Evolutionary conservation across 257 asterid species (phyloP).

Genomic region (Apocynum venetum): DNA sequence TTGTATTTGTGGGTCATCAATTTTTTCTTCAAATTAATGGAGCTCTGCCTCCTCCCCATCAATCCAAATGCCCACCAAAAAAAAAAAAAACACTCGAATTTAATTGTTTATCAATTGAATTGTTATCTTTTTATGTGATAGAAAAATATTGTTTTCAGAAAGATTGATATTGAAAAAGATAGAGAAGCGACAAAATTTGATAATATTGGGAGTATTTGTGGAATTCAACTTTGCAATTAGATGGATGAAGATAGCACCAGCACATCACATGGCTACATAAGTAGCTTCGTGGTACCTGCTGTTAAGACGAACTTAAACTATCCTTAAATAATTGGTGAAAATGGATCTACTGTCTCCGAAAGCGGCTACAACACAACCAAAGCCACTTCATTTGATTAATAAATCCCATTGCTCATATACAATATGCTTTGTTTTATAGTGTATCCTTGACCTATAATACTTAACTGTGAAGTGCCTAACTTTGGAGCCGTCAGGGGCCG

Average conservation of each 20-base stretch:
- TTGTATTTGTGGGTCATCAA: background rate
- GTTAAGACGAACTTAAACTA: slow-evolving; percentile 4
- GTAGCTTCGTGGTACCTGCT: slow-evolving; percentile 15
- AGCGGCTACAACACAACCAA: slow-evolving; percentile 33
- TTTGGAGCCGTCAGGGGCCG: slow-evolving; percentile 8
- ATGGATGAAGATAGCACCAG: background rate
- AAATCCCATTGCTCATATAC: slow-evolving; percentile 17
- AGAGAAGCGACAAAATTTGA: no score
- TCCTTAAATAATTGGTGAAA: slow-evolving; percentile 18
- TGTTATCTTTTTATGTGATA: no score
- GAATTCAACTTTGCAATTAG: background rate
- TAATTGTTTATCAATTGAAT: no score
- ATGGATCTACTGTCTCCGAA: slow-evolving; percentile 31
- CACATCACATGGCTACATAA: slow-evolving; percentile 31
- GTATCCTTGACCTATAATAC: slow-evolving; percentile 3
- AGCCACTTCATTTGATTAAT: slow-evolving; percentile 36
- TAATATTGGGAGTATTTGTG: background rate
- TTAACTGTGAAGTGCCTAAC: slow-evolving; percentile 9
- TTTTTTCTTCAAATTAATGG: no score
- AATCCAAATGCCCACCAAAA: no score
- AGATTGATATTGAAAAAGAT: no score
- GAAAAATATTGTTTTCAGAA: no score
- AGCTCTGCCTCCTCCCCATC: no score
- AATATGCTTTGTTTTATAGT: slow-evolving; percentile 9
- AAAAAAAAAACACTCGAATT: no score